Conservation (phyloP, 768 basidiomycete genomes). For the Dentipellis sp. region DNA sequence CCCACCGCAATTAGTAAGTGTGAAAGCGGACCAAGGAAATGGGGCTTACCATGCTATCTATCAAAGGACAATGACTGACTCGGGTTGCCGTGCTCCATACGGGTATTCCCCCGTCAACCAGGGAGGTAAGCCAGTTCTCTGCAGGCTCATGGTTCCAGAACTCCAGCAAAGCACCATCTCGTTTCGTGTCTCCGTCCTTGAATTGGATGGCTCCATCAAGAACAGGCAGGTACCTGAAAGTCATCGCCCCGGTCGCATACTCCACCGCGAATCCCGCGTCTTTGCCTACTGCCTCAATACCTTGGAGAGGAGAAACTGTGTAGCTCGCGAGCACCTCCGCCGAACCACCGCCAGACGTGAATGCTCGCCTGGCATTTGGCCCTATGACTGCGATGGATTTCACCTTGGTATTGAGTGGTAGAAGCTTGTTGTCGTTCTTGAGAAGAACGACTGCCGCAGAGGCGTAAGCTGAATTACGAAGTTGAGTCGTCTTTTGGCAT, state of each 20-base stretch:
- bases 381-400: conserved; percentile 54
- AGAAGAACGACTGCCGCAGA: conserved; percentile 49
- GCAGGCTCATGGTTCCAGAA: conserved; percentile 33
- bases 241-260: conserved; percentile 26
- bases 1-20: background rate
- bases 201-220: conserved; percentile 35
- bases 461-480: conserved; percentile 32
- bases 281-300: conserved; percentile 24
- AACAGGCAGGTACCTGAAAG: conserved; percentile 40
- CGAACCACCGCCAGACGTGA: conserved; percentile 53
- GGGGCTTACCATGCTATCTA: conserved; percentile 31
- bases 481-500: background rate
- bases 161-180: conserved; percentile 28
- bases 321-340: conserved; percentile 43
- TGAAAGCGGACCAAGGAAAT: background rate
- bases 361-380: conserved; percentile 44
- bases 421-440: conserved; percentile 45
- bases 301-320: conserved; percentile 49
- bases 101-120: conserved; percentile 13
- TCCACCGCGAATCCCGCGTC: background rate
- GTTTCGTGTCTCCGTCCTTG: too few species aligned
- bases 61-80: conserved; percentile 27
- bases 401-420: conserved; percentile 30
- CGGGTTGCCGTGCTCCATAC: conserved; percentile 31
- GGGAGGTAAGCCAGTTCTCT: background rate